Evolutionary conservation across 805 yeast genomes (phyloP).

Genomic region (Candida corydali): DNA sequence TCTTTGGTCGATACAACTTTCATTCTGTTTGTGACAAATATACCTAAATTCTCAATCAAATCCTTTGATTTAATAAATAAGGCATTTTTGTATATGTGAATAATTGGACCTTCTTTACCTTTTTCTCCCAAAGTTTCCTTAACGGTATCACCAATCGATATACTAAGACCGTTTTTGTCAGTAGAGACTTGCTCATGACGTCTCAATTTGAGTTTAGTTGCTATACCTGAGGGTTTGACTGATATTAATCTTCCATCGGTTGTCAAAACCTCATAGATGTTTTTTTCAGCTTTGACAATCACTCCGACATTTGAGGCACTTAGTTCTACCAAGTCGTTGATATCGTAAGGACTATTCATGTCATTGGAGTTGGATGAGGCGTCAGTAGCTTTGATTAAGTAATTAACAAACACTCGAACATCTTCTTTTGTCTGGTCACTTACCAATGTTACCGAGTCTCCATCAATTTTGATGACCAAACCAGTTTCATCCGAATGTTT

Average conservation of each 20-base stretch:
- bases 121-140: conserved; percentile 64
- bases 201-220: conserved; percentile 63
- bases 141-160: conserved; percentile 90
- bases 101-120: conserved; percentile 79
- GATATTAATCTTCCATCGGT: conserved; percentile 75
- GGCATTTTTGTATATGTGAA: conserved; percentile 78
- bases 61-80: conserved; percentile 80
- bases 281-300: conserved; percentile 85
- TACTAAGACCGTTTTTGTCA: conserved; percentile 78
- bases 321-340: conserved; percentile 86
- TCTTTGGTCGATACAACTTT: conserved; percentile 84
- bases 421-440: conserved; percentile 88
- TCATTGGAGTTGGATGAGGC: conserved; percentile 53
- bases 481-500: conserved; percentile 93
- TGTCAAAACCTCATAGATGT: conserved; percentile 71
- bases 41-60: conserved; percentile 82
- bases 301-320: conserved; percentile 86
- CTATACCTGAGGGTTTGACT: conserved; percentile 77
- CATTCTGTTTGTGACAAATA: conserved; percentile 73
- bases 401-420: conserved; percentile 88
- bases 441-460: conserved; percentile 83
- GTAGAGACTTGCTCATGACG: conserved; percentile 77
- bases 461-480: conserved; percentile 75
- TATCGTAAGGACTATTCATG: conserved; percentile 74
- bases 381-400: conserved; percentile 87